These are phyloP conservation scores for Coelastrella sp. DNA, from an alignment of 139 green algal species.

Conservation along the genomic window DNA sequence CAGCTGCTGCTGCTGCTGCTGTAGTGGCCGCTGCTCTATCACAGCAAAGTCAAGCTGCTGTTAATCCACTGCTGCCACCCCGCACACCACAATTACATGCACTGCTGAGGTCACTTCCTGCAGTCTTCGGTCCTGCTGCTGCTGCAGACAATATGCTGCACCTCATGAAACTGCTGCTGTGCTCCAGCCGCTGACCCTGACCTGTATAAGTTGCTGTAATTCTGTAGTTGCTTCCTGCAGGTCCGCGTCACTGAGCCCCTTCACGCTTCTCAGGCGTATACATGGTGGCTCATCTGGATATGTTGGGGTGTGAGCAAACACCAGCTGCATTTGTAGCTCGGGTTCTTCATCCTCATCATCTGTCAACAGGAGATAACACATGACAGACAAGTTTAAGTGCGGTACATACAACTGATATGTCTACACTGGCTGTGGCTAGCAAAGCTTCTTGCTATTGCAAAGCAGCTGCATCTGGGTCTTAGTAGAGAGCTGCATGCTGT, in stretches of 20 bases:
- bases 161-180: no score
- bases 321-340: slow-evolving; percentile 63
- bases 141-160: slow-evolving; percentile 3
- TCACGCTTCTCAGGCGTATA: slow-evolving; percentile 70
- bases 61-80: no score
- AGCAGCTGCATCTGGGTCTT: no score
- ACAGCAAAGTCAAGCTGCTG: no score
- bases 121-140: not conserved
- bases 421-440: no score
- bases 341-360: slow-evolving; percentile 19
- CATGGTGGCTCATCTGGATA: slow-evolving; percentile 76
- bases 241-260: slow-evolving; percentile 78
- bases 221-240: slow-evolving; percentile 59
- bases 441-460: no score
- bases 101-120: no score
- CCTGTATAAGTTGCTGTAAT: slow-evolving; percentile 58
- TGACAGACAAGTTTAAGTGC: not conserved
- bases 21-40: not conserved
- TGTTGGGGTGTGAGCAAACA: slow-evolving; percentile 69
- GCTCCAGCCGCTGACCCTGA: not conserved
- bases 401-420: not conserved
- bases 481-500: no score
- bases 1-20: not conserved
- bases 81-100: no score
- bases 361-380: not conserved